Evolutionary conservation across 176 grass and related monocot species (phyloP).

Genomic region (sorghum (Sorghum bicolor)): DNA sequence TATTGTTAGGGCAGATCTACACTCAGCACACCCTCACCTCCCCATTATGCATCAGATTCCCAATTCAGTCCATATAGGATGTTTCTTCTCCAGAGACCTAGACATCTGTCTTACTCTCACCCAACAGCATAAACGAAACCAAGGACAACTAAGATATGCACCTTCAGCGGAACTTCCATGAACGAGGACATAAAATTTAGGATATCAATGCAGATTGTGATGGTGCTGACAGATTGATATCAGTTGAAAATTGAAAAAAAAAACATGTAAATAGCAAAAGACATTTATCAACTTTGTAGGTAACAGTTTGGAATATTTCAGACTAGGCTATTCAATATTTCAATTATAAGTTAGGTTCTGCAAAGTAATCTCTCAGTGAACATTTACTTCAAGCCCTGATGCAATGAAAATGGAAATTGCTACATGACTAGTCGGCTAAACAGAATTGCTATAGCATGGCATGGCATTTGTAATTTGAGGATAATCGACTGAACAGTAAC

Average conservation of each 20-base stretch:
- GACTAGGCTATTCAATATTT: not conserved
- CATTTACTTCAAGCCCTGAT: not conserved
- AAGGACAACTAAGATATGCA: not conserved
- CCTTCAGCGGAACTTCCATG: not conserved
- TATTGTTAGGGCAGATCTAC: not conserved
- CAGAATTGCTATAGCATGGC: not conserved
- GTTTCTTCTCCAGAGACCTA: not conserved
- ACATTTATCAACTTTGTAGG: not conserved
- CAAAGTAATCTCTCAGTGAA: not conserved
- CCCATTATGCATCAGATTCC: not conserved
- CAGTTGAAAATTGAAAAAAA: not conserved
- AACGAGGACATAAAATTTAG: not conserved
- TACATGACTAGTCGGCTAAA: not conserved
- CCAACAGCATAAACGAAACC: not conserved
- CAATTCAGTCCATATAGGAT: not conserved
- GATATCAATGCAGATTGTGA: not conserved
- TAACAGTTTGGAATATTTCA: not conserved
- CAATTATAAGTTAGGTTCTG: not conserved
- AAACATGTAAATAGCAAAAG: not conserved
- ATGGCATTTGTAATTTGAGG: conserved; percentile 14
- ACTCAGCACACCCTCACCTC: not conserved
- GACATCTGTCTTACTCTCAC: not conserved
- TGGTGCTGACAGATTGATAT: not conserved
- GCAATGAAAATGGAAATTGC: not conserved
- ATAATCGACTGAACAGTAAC: not conserved